Base-by-base conservation (phyloP, 2,329 filamentous ascomycete species). In the Colletotrichum sojae region DNA sequence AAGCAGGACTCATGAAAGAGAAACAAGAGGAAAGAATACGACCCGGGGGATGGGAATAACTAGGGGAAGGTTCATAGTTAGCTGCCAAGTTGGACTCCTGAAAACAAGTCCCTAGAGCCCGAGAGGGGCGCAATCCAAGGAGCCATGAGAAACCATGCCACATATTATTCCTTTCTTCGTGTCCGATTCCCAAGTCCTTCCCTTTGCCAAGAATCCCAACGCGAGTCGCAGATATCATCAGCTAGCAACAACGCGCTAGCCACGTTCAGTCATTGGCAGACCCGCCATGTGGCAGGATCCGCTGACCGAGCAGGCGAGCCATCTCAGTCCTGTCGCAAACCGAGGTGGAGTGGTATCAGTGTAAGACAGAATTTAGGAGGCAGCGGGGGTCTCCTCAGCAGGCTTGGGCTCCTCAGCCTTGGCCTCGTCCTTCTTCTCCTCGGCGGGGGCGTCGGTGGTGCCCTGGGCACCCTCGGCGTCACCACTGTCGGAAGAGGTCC, bases 401-500 rank as follows among this genome's bases (percentile, higher is more conserved):
- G 80, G 75, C 78, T 82, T 80, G 46, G 66, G 62, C 63, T 71
- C 69, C 70, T 78, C 81, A 59, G 78, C 73, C 75, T 88, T 84
- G 69, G 82, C 74, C 79, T 89, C 85, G 80, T 92, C 89, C 70
- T 84, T 82, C 70, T 84, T 82, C 70, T 85, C 80, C 73, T 86
- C 82, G 54, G 81, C 79, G 63, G 82, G 86, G 78, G 93, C 90
- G 86, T 91, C 90, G 86, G 88, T 85, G 73, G 82, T 83, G 76
- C 88, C 83, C 73, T 88, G 85, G 73, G 90, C 85, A 73, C 81
- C 85, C 83, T 95, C 93, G 71, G 88, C 87, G 83, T 97, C 95
- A 77, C 87, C 91, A 77, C 89, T 93, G 81, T 97, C 95, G 70
- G 94, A 97, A 76, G 95, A 98, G 76, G 95, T 98, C 95, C 95